Evolutionary conservation across 1,284 basidiomycete genomes (phyloP), one percentile per base, ranked within the genome.

Genomic region (Cutaneotrichosporon cavernicola): DNA sequence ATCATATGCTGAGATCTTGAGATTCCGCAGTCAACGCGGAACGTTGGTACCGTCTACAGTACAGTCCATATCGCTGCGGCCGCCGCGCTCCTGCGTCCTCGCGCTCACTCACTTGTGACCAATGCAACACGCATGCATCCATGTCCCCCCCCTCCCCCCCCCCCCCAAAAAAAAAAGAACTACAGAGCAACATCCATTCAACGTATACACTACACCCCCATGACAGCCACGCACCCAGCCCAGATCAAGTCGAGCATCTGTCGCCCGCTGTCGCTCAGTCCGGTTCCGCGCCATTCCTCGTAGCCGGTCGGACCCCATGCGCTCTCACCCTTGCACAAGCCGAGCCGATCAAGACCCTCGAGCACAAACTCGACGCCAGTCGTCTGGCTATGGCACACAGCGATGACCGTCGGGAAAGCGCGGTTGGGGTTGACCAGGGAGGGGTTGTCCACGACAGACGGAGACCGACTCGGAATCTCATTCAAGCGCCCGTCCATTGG

Each of bases 251-350:
- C 79, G 61, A 81, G 47, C 63, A 78, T 43, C 58, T 74, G 70
- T 43, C 77, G 70, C 6, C 80, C 80, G 52, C 71, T 72, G 51
- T 76, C 75, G 56, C 74, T 79, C 65, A 81, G 61, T 0, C 80
- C 80, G 13, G 71, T 77, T 2, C 78, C 80, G 60, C 78, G 62
- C 77, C 78, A 81, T 64, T 81, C 80, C 68, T 80, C 80, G 65
- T 81, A 81, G 7, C 79, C 79, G 10, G 77, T 81, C 13, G 79
- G 77, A 32, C 80, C 80, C 80, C 80, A 81, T 5, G 80, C 78
- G 8, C 72, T 75, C 62, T 76, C 73, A 34, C 80, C 80, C 52
- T 73, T 71, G 64, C 80, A 81, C 61, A 80, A 67, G 18, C 79
- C 80, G 8, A 81, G 65, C 34, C 80, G 70, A 66, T 81, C 80